phyloP scores from a whole-genome alignment of 208 protist genomes.

The Wallacemonas sp. region DNA sequence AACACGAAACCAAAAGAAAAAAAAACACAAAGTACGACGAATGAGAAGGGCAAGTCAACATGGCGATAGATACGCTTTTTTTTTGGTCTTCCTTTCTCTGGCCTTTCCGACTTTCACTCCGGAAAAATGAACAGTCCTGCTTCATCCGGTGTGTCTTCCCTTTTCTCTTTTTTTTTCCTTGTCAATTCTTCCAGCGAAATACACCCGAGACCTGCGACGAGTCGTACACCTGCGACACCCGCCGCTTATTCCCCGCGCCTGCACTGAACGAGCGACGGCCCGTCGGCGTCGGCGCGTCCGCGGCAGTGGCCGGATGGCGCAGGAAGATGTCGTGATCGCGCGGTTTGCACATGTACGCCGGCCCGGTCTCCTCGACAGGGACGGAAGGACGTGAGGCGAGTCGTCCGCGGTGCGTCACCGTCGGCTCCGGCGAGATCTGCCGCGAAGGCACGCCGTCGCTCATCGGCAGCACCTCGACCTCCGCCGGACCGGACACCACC shows the following conservation, averaged over 20 bases:
- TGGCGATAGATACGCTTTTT: too few relatives aligned
- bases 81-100: too few relatives aligned
- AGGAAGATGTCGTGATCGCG: constrained; percentile 24
- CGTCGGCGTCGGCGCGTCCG: constrained; percentile 1
- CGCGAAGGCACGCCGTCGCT: constrained; percentile 10
- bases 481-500: not conserved
- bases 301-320: not conserved
- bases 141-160: too few relatives aligned
- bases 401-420: not conserved
- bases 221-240: constrained; percentile 17
- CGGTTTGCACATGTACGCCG: not conserved
- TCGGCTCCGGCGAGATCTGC: not conserved
- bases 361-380: not conserved
- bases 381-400: too few relatives aligned
- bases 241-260: not conserved
- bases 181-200: constrained; percentile 20
- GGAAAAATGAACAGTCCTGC: too few relatives aligned
- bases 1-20: too few relatives aligned
- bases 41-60: too few relatives aligned
- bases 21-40: too few relatives aligned
- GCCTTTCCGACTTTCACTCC: too few relatives aligned
- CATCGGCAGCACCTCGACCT: constrained; percentile 7
- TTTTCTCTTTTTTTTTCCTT: not conserved
- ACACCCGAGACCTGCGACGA: constrained; percentile 13
- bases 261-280: constrained; percentile 5